Evolutionary conservation across 441 rosid genomes (phyloP), one percentile per base, ranked within the genome.

Genomic region (Pelargonium cotyledonis): DNA sequence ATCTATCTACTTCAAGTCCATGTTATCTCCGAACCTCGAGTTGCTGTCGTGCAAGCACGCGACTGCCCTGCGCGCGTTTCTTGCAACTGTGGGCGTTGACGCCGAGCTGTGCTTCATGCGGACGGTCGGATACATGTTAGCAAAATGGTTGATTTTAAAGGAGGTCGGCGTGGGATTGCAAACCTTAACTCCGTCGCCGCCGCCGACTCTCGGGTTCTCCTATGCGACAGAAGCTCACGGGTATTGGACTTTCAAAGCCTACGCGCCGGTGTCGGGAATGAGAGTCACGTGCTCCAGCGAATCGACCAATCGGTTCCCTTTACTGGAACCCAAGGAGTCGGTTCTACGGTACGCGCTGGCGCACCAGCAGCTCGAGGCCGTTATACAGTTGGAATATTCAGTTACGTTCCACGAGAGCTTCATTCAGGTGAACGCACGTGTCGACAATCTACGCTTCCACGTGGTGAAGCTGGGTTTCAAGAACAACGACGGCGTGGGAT

Each of bases 211-310:
- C 4, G 89, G 83, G 3, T 76, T 87, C 29, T 78, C 93, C 0
- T 90, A 89, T 63, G 88, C 92, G 21, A 79, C 74, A 10, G 98
- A 92, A 82, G 87, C 89, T 1, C 85, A 88, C 71, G 98, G 98
- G 18, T 79, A 86, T 51, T 92, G 98, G 98, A 78, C 76, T 40
- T 71, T 89, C 55, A 92, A 90, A 68, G 96, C 86, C n/a, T 86
- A 81, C 65, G 80, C 85, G 12, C 93, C 96, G 0, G 70, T 87
- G 26, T 73, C 74, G 40, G 88, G 85, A n/a, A 92, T 89, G 95
- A 81, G 77, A 65, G 72, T 80, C 68, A 65, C 77, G 26, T 76
- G 77, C 73, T 72, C 76, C 6, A 78, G 60, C 66, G 75, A 71
- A 2, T 70, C 70, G 23, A 75, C 64, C 23, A 69, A 47, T 26